Percentiles rank a stretch among this genome's conserved stretches.
These are phyloP conservation scores for Ustilago nuda DNA, from an alignment of 1,284 basidiomycete species.

Conservation along the genomic window DNA sequence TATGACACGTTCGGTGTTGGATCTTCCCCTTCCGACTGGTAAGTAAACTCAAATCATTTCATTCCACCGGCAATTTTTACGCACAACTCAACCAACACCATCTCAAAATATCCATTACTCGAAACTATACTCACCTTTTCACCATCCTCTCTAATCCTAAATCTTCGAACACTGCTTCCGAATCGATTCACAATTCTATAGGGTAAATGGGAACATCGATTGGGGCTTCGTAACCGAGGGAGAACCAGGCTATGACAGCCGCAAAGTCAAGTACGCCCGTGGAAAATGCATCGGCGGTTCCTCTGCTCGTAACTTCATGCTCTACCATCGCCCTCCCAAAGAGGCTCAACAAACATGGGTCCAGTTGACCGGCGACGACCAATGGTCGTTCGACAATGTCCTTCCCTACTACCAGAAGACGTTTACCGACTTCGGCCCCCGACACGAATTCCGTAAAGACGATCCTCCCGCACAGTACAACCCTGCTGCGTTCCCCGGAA, in stretches of 20 bases:
- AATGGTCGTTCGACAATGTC: conserved; percentile 47
- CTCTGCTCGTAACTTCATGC: conserved; percentile 56
- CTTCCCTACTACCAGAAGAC: conserved; percentile 51
- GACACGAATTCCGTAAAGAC: conserved; percentile 39
- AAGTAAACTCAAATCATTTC: not conserved
- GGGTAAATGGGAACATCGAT: conserved; percentile 38
- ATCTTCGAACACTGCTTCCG: not conserved
- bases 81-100: not conserved
- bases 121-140: not conserved
- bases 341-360: conserved; percentile 48
- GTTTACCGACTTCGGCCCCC: conserved; percentile 44
- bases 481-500: conserved; percentile 38
- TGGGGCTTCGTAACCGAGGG: conserved; percentile 50
- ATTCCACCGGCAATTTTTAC: not conserved
- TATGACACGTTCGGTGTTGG: conserved; percentile 48
- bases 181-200: not conserved
- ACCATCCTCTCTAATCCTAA: not conserved
- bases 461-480: conserved; percentile 46
- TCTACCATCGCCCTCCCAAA: conserved; percentile 51
- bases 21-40: conserved; percentile 18
- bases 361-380: conserved; percentile 44
- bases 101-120: not conserved
- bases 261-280: conserved; percentile 47
- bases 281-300: conserved; percentile 59
- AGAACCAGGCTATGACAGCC: conserved; percentile 44